Evolutionary conservation across 2,329 filamentous ascomycete species (phyloP).

Genomic region (Xylariaceae sp.): DNA sequence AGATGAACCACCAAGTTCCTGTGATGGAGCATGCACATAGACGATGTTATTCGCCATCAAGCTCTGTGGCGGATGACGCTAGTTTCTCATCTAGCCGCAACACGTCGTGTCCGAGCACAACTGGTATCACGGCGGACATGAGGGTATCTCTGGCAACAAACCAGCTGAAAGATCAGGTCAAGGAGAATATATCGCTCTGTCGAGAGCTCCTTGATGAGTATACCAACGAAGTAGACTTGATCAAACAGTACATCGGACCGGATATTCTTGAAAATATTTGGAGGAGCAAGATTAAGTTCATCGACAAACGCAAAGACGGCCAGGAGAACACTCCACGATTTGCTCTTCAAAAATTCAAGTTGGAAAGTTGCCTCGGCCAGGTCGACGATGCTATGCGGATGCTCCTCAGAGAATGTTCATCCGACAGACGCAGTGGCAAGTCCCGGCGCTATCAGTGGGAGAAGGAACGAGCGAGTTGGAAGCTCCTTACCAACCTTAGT

Average conservation of each 20-base stretch:
- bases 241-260: slow-evolving; percentile 21
- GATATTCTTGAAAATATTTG: slow-evolving; percentile 25
- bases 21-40: slow-evolving; percentile 1
- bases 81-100: neutral
- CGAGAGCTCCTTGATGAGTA: slow-evolving; percentile 20
- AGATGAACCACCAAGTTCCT: neutral
- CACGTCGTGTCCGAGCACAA: neutral
- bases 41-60: neutral
- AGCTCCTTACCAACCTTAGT: slow-evolving; percentile 19
- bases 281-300: slow-evolving; percentile 22
- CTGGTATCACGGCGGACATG: slow-evolving; percentile 18
- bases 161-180: slow-evolving; percentile 23
- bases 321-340: slow-evolving; percentile 20
- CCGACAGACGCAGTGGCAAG: slow-evolving; percentile 13
- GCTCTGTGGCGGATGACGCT: neutral
- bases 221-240: slow-evolving; percentile 19
- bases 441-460: slow-evolving; percentile 21
- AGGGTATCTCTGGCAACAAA: slow-evolving; percentile 24
- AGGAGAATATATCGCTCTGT: slow-evolving; percentile 23
- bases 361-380: slow-evolving; percentile 23
- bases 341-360: slow-evolving; percentile 21
- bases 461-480: slow-evolving; percentile 20
- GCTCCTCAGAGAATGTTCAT: slow-evolving; percentile 7
- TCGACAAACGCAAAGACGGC: slow-evolving; percentile 13
- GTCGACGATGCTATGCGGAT: slow-evolving; percentile 19